Evolutionary conservation across 176 grass and related monocot genomes (phyloP).

Genomic region (Phragmites australis): DNA sequence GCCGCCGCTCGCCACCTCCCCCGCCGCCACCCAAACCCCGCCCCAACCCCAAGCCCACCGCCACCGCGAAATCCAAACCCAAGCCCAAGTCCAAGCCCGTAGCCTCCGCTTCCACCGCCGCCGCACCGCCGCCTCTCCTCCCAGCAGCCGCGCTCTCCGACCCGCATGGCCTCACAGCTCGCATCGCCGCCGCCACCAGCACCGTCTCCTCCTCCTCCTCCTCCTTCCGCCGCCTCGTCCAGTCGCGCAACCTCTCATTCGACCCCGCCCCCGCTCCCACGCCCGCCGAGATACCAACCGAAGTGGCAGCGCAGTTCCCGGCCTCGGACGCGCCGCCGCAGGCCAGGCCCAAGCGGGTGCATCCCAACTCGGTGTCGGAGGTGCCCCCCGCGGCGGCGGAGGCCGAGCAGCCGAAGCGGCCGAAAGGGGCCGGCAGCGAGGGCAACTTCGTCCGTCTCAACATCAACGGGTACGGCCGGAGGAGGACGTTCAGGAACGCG

Average conservation of each 20-base stretch:
- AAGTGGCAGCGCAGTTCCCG: constrained; percentile 1
- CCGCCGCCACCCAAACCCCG: constrained; percentile 33
- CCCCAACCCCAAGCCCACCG: background rate
- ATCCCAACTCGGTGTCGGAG: constrained; percentile 69
- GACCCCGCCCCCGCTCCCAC: constrained; percentile 31
- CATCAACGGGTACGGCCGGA: constrained; percentile 81
- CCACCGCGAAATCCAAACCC: constrained; percentile 43
- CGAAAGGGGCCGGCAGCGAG: constrained; percentile 48
- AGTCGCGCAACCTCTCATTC: constrained; percentile 66
- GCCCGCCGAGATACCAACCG: background rate
- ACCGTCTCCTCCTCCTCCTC: constrained; percentile 35
- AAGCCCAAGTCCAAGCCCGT: constrained; percentile 40
- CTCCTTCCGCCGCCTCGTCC: constrained; percentile 72
- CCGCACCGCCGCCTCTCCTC: constrained; percentile 27
- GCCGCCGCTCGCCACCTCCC: constrained; percentile 30
- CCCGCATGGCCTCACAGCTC: constrained; percentile 54
- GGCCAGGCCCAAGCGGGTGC: constrained; percentile 58
- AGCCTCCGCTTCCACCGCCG: background rate
- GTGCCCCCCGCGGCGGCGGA: background rate
- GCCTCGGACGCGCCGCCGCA: constrained; percentile 25
- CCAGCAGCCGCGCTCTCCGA: constrained; percentile 45
- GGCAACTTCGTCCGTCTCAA: constrained; percentile 94
- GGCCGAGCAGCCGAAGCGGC: constrained; percentile 49
- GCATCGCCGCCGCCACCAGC: constrained; percentile 33
- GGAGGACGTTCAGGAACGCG: constrained; percentile 62